Percentiles rank a stretch among this genome's conserved stretches.
Conservation (phyloP, 345 rosid genomes). For the Schrenkiella parvula region DNA sequence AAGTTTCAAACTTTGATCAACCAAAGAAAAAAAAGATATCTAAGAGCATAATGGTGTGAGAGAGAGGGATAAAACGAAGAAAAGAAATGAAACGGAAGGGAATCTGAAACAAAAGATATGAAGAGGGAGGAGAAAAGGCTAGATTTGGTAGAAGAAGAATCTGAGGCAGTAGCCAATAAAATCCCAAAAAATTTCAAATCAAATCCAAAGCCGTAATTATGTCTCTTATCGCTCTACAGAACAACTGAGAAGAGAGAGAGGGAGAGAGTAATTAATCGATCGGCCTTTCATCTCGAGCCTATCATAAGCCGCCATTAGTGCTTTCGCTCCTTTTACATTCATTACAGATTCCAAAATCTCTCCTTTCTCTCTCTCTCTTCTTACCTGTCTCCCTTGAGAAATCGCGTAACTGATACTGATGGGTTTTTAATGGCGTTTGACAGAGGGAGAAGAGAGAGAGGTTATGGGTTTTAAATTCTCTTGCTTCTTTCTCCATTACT, state of each 20-base stretch:
- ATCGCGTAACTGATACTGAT: constrained; percentile 35
- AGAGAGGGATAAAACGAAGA: not conserved
- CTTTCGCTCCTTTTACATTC: constrained; percentile 34
- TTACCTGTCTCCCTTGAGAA: constrained; percentile 26
- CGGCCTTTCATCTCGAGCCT: constrained; percentile 13
- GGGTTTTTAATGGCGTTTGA: constrained; percentile 34
- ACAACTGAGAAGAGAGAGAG: not conserved
- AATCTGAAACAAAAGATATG: not conserved
- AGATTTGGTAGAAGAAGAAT: constrained; percentile 16
- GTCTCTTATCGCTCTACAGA: not conserved
- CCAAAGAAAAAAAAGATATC: not conserved
- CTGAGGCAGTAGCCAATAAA: not conserved
- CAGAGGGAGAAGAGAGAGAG: constrained; percentile 27
- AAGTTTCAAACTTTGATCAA: not conserved
- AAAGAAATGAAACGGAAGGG: constrained; percentile 30
- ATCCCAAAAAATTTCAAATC: not conserved
- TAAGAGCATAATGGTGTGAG: not conserved
- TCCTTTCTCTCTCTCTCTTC: constrained; percentile 21
- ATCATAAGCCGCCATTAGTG: constrained; percentile 38
- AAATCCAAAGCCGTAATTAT: constrained; percentile 23
- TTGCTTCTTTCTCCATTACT: constrained; percentile 34
- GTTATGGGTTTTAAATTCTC: constrained; percentile 33
- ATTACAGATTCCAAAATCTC: constrained; percentile 26
- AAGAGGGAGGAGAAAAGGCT: constrained; percentile 7
- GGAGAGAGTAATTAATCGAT: constrained; percentile 11